Conservation (phyloP, 1,284 basidiomycete species). For the Agroathelia rolfsii region DNA sequence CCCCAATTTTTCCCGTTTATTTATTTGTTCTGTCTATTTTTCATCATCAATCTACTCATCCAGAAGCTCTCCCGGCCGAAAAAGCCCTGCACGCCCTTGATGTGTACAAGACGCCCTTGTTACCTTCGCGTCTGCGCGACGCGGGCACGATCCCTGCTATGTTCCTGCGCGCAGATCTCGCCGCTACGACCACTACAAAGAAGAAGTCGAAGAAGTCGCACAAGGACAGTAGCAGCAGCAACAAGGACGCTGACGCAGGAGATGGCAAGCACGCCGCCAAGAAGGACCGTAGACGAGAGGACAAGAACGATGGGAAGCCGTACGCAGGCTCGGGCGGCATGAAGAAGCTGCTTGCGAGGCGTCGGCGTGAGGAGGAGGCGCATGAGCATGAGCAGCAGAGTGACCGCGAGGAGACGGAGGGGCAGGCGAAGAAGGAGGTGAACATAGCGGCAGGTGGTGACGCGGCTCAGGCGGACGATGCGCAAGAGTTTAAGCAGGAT, state of each 20-base stretch:
- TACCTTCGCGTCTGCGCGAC: conserved; percentile 56
- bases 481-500: conserved; percentile 15
- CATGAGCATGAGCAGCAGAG: conserved; percentile 16
- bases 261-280: conserved; percentile 18
- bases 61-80: conserved; percentile 38
- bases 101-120: conserved; percentile 63
- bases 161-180: conserved; percentile 45
- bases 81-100: conserved; percentile 59
- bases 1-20: conserved; percentile 3
- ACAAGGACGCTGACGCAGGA: conserved; percentile 7
- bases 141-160: conserved; percentile 45
- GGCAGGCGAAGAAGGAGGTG: conserved; percentile 22
- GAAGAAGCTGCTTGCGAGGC: conserved; percentile 59
- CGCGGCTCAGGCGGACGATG: conserved; percentile 16
- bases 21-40: too few species aligned
- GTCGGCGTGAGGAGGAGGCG: conserved; percentile 28
- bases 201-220: conserved; percentile 12
- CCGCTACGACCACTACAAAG: conserved; percentile 47
- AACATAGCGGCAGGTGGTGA: conserved; percentile 12
- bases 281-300: conserved; percentile 20
- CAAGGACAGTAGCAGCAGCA: too few species aligned
- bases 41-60: conserved; percentile 3
- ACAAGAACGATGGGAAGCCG: conserved; percentile 36
- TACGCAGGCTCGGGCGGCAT: conserved; percentile 67
- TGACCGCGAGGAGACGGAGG: conserved; percentile 25